phyloP scores from a whole-genome alignment of 495 filamentous ascomycete species.

The Endocarpon pusillum region DNA sequence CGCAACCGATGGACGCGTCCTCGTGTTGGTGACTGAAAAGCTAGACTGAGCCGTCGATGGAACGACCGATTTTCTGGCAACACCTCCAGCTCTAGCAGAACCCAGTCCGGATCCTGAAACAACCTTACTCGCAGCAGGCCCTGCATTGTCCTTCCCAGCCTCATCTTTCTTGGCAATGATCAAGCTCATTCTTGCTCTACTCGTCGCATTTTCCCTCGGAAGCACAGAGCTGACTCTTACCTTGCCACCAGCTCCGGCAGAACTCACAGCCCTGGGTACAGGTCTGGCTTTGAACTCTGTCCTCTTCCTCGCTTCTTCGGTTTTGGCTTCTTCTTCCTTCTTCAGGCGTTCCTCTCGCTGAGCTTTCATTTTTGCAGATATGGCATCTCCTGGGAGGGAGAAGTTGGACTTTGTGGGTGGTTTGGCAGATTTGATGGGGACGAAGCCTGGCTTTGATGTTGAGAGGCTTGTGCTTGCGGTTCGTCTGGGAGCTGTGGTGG shows the following conservation, averaged over 20 bases:
- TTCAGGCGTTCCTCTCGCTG: constrained; percentile 45
- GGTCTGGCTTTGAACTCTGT: constrained; percentile 50
- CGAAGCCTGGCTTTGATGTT: constrained; percentile 21
- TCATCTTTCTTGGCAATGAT: no score
- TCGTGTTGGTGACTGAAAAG: constrained; percentile 7
- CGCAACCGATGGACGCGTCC: constrained; percentile 4
- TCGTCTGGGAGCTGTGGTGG: neutral
- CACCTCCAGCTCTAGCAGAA: neutral
- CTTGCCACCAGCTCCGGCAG: no score
- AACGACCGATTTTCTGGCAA: constrained; percentile 6
- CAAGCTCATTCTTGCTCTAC: no score
- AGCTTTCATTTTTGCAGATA: constrained; percentile 51
- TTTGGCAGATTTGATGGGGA: constrained; percentile 38
- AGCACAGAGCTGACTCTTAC: no score
- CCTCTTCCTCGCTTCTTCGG: constrained; percentile 30
- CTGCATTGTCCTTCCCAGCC: no score
- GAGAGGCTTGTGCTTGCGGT: constrained; percentile 11
- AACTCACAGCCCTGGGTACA: no score
- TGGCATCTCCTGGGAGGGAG: constrained; percentile 54
- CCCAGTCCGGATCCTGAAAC: no score
- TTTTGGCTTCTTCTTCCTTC: constrained; percentile 32
- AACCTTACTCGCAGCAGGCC: no score
- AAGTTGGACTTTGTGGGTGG: constrained; percentile 45
- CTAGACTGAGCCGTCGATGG: no score
- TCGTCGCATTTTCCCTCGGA: no score